Conservation (phyloP, 345 rosid species). For the Ricinus communis region DNA sequence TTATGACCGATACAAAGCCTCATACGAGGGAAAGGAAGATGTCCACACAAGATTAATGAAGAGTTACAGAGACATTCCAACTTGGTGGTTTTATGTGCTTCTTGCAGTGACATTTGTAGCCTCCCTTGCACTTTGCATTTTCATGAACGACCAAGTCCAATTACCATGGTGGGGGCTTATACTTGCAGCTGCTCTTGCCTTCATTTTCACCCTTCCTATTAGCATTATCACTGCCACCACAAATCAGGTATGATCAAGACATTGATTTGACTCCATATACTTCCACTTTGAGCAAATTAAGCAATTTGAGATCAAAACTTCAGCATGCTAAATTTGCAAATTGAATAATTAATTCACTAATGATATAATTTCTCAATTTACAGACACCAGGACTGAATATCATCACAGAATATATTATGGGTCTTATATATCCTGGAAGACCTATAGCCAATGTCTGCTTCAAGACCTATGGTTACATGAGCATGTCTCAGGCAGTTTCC, state of each 20-base stretch:
- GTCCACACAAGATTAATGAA: constrained; percentile 45
- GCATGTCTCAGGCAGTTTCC: constrained; percentile 24
- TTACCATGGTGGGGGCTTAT: constrained; percentile 55
- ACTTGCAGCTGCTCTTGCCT: constrained; percentile 44
- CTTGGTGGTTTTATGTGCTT: constrained; percentile 47
- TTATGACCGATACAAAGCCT: constrained; percentile 31
- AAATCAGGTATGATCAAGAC: constrained; percentile 37
- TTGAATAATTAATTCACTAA: no score
- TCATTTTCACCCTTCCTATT: constrained; percentile 47
- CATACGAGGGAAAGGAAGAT: constrained; percentile 35
- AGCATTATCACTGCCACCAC: constrained; percentile 51
- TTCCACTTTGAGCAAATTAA: no score
- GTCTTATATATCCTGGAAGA: constrained; percentile 19
- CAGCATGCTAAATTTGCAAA: no score
- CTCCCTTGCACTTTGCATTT: constrained; percentile 36
- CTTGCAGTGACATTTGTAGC: constrained; percentile 25
- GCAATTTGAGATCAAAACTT: no score
- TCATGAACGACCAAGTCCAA: constrained; percentile 39
- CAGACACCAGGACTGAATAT: constrained; percentile 25
- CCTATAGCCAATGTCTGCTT: constrained; percentile 24
- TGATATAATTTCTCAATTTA: no score
- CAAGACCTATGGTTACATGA: constrained; percentile 22
- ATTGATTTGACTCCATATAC: not conserved
- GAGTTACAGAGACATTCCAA: constrained; percentile 41
- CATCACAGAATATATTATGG: constrained; percentile 21